A percentile compares a stretch with the other conserved stretches of the same genome.
phyloP scores from a whole-genome alignment of 306 rosid species.

The Vigna unguiculata region DNA sequence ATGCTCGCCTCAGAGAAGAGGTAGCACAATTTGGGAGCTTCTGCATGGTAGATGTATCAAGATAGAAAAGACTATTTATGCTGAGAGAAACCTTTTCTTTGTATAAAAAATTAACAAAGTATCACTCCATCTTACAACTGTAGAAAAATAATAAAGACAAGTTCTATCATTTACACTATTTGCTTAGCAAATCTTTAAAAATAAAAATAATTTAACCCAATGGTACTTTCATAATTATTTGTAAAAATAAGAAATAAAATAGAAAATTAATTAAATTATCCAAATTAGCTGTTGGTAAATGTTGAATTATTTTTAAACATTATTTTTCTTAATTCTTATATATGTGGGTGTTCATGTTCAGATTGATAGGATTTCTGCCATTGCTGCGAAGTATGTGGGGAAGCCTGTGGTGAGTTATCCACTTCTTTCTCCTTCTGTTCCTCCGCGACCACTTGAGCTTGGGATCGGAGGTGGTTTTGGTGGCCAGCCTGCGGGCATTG shows the following conservation, averaged over 20 bases:
- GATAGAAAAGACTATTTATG: not conserved
- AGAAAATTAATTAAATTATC: not conserved
- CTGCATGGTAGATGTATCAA: not conserved
- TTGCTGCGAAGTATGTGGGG: constrained; percentile 95
- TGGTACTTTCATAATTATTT: not conserved
- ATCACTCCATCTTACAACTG: not conserved
- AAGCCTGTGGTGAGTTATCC: constrained; percentile 89
- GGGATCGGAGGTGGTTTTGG: constrained; percentile 72
- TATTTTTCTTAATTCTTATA: too few species aligned
- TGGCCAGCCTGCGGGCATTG: constrained; percentile 58
- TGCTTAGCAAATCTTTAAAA: not conserved
- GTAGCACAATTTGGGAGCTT: constrained; percentile 44
- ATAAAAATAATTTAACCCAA: not conserved
- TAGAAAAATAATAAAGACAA: not conserved
- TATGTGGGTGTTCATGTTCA: constrained; percentile 26
- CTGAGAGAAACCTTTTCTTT: not conserved
- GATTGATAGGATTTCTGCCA: constrained; percentile 91
- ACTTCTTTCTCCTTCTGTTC: constrained; percentile 63
- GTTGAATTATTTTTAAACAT: not conserved
- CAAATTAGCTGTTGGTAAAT: not conserved
- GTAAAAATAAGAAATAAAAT: not conserved
- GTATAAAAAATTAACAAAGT: not conserved
- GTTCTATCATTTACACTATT: not conserved
- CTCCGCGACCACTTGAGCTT: constrained; percentile 78
- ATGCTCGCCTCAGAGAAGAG: constrained; percentile 93